phyloP scores from a whole-genome alignment of 83 land plant species.

The Picea mariana region DNA sequence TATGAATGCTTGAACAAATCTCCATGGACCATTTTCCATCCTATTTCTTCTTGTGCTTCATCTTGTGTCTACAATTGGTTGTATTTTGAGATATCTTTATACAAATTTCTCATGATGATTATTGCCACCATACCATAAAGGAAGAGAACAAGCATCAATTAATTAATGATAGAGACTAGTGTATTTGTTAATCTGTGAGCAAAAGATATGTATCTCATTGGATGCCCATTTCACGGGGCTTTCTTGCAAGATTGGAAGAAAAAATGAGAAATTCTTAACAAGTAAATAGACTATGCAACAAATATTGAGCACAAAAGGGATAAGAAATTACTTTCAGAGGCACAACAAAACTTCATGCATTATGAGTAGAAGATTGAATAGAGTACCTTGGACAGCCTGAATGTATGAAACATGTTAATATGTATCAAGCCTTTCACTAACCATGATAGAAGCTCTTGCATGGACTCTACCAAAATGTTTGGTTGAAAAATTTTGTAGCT shows the following conservation, averaged over 20 bases:
- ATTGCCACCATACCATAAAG: slow-evolving; percentile 92
- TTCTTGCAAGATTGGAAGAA: no score
- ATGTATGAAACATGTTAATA: slow-evolving; percentile 63
- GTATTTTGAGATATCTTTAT: slow-evolving; percentile 81
- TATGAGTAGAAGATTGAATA: neutral
- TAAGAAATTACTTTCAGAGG: no score
- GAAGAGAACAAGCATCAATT: slow-evolving; percentile 89
- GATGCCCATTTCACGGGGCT: no score
- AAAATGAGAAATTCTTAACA: no score
- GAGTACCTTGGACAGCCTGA: slow-evolving; percentile 70
- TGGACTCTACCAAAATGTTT: no score
- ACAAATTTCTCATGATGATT: slow-evolving; percentile 87
- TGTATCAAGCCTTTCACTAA: no score
- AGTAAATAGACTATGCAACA: no score
- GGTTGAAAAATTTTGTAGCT: no score
- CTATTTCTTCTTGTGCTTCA: slow-evolving; percentile 92
- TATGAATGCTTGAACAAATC: no score
- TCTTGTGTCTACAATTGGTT: slow-evolving; percentile 81
- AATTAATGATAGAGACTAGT: slow-evolving; percentile 92
- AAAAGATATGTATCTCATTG: no score
- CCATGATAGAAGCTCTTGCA: no score
- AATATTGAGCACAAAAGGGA: no score
- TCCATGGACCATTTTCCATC: slow-evolving; percentile 23
- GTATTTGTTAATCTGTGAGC: slow-evolving; percentile 1
- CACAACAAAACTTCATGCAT: neutral